A percentile compares a stretch with the other conserved stretches of the same genome.
phyloP scores from a whole-genome alignment of 176 grass and related monocot species.

The Tillandsia fasciculata region DNA sequence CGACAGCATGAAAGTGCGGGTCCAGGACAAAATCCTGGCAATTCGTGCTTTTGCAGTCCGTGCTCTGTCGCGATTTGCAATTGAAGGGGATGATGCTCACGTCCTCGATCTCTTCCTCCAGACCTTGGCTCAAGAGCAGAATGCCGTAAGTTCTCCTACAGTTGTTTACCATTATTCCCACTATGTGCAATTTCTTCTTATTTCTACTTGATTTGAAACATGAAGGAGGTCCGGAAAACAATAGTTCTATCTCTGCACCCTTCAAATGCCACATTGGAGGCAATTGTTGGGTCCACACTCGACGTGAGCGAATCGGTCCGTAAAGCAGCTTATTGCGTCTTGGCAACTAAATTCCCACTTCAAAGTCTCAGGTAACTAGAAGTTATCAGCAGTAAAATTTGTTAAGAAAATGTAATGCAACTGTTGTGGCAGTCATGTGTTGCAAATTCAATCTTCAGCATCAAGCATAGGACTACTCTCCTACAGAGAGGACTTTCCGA shows the following conservation, averaged over 20 bases:
- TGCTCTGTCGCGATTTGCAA: slow-evolving; percentile 68
- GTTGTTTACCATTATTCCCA: neutral
- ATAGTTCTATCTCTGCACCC: slow-evolving; percentile 71
- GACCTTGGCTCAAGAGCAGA: slow-evolving; percentile 55
- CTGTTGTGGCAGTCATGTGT: neutral
- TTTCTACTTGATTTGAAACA: slow-evolving; percentile 10
- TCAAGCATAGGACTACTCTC: slow-evolving; percentile 83
- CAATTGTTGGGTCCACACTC: slow-evolving; percentile 52
- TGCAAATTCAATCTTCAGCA: slow-evolving; percentile 40
- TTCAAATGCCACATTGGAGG: slow-evolving; percentile 59
- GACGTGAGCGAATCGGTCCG: slow-evolving; percentile 66
- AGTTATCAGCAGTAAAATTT: slow-evolving; percentile 6
- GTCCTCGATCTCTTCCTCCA: slow-evolving; percentile 63
- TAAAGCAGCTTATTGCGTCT: slow-evolving; percentile 56
- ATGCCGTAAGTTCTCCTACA: slow-evolving; percentile 42
- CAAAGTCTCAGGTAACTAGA: slow-evolving; percentile 67
- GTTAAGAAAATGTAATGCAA: neutral
- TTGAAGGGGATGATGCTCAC: slow-evolving; percentile 48
- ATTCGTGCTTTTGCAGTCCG: slow-evolving; percentile 63
- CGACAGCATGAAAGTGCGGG: slow-evolving; percentile 57
- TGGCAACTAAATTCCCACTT: slow-evolving; percentile 83
- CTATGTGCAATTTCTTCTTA: neutral
- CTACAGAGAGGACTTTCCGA: slow-evolving; percentile 78
- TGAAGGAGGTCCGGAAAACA: slow-evolving; percentile 66
- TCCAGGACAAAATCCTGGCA: slow-evolving; percentile 58